Conservation (phyloP, 2,329 filamentous ascomycete species). For the Sporothrix inflata region DNA sequence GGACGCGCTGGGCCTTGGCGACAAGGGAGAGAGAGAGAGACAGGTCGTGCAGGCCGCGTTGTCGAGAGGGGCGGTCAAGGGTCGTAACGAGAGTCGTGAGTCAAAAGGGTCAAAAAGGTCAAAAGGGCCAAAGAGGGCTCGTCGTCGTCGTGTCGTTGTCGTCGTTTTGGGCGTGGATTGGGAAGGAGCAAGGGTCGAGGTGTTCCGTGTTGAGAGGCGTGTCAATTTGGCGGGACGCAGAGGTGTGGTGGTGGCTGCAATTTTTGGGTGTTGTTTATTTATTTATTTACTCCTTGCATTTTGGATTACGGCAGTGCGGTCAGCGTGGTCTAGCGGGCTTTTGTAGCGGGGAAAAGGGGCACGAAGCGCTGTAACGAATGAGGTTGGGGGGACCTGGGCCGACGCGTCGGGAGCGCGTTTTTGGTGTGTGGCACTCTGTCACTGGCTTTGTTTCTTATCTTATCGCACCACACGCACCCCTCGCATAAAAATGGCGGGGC, state of each 20-base stretch:
- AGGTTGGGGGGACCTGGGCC: not conserved
- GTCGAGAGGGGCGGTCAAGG: slow-evolving; percentile 14
- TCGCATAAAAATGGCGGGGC: slow-evolving; percentile 26
- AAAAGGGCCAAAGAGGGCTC: not conserved
- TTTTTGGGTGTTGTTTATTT: slow-evolving; percentile 28
- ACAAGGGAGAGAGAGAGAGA: not conserved
- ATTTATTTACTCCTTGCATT: slow-evolving; percentile 27
- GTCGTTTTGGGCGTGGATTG: slow-evolving; percentile 21
- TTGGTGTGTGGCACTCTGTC: not conserved
- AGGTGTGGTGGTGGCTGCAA: not conserved
- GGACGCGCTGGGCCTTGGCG: slow-evolving; percentile 15
- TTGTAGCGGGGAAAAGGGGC: slow-evolving; percentile 15
- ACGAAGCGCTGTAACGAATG: slow-evolving; percentile 12
- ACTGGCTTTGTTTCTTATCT: not conserved
- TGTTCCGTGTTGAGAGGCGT: not conserved
- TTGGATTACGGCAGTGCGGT: not conserved
- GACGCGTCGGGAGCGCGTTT: slow-evolving; percentile 29
- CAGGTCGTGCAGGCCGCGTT: not conserved
- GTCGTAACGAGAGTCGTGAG: slow-evolving; percentile 1
- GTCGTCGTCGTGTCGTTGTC: slow-evolving; percentile 25
- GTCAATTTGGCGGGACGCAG: not conserved
- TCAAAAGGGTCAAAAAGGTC: not conserved
- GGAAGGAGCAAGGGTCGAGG: slow-evolving; percentile 19
- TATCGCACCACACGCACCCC: slow-evolving; percentile 18
- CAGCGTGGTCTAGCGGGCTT: not conserved